Conservation (phyloP, 768 basidiomycete species). For the Mrakia blollopis region DNA sequence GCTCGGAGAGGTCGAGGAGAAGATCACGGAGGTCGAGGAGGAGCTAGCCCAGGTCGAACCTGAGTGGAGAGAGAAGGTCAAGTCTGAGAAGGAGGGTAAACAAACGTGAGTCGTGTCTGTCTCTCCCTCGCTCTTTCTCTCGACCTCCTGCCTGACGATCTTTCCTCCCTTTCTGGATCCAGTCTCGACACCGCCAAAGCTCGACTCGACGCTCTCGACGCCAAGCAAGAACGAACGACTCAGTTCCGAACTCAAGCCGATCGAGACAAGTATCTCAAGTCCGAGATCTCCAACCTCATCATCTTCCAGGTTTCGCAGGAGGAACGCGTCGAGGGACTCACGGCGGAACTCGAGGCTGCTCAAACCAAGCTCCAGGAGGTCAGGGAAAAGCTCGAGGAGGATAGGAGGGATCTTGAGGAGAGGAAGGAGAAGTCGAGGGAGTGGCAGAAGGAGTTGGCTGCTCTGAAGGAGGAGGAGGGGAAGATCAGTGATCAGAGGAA, state of each 20-base stretch:
- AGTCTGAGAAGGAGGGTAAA: slow-evolving; percentile 50
- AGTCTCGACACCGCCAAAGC: slow-evolving; percentile 70
- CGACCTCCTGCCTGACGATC: neutral
- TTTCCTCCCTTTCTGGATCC: neutral
- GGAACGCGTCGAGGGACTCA: slow-evolving; percentile 54
- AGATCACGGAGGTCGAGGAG: slow-evolving; percentile 60
- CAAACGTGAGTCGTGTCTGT: slow-evolving; percentile 48
- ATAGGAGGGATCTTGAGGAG: slow-evolving; percentile 55
- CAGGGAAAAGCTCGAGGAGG: slow-evolving; percentile 49
- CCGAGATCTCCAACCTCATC: slow-evolving; percentile 69
- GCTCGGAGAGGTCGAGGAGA: slow-evolving; percentile 56
- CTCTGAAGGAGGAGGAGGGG: slow-evolving; percentile 51
- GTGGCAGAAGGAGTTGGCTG: slow-evolving; percentile 58
- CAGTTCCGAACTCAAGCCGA: slow-evolving; percentile 79
- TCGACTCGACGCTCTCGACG: slow-evolving; percentile 66
- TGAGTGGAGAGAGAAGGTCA: slow-evolving; percentile 56
- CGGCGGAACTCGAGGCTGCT: slow-evolving; percentile 39
- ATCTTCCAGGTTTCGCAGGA: slow-evolving; percentile 55
- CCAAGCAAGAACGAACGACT: slow-evolving; percentile 82
- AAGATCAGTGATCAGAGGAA: slow-evolving; percentile 72
- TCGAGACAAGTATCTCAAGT: slow-evolving; percentile 73
- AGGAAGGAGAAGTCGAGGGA: slow-evolving; percentile 56
- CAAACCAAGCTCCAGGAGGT: slow-evolving; percentile 50
- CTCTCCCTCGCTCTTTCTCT: neutral
- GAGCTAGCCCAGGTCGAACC: slow-evolving; percentile 63